These are phyloP conservation scores for Fragilaria radians DNA, from an alignment of 108 stramenopile genomes.

Conservation along the genomic window DNA sequence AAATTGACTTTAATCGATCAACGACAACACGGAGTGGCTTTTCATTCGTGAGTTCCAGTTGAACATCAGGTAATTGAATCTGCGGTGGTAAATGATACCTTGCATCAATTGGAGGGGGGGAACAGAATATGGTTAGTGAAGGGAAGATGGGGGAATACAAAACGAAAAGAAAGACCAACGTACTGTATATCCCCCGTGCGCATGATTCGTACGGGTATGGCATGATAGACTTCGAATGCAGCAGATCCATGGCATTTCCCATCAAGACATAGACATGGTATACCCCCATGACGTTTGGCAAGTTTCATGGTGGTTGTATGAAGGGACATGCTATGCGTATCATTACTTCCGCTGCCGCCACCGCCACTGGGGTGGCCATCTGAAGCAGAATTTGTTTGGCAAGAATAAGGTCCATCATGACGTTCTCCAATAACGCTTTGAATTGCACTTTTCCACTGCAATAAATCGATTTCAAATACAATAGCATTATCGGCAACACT, in stretches of 20 bases:
- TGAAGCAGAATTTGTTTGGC: conserved; percentile 4
- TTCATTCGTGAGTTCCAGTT: conserved; percentile 63
- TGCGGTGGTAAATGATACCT: conserved; percentile 69
- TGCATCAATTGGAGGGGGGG: background rate
- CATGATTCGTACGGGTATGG: conserved; percentile 77
- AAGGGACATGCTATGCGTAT: conserved; percentile 1
- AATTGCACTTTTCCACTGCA: conserved; percentile 64
- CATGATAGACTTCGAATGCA: conserved; percentile 74
- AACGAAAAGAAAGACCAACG: conserved; percentile 8
- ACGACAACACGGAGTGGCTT: conserved; percentile 63
- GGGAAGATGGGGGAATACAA: background rate
- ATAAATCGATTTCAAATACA: conserved; percentile 76
- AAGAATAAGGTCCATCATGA: background rate
- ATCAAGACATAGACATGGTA: conserved; percentile 81
- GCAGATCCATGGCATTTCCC: conserved; percentile 42
- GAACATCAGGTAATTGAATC: conserved; percentile 58
- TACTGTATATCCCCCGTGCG: conserved; percentile 67
- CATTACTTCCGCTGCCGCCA: conserved; percentile 8
- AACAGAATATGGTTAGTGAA: conserved; percentile 1
- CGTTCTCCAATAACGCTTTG: conserved; percentile 46
- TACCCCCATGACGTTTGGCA: conserved; percentile 68
- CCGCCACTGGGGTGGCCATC: conserved; percentile 33
- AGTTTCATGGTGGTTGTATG: conserved; percentile 55
- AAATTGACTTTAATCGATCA: conserved; percentile 63
- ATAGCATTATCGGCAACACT: conserved; percentile 70